Evolutionary conservation across 2,329 filamentous ascomycete species (phyloP).

Genomic region (Aspergillus ochraceoroseus): DNA sequence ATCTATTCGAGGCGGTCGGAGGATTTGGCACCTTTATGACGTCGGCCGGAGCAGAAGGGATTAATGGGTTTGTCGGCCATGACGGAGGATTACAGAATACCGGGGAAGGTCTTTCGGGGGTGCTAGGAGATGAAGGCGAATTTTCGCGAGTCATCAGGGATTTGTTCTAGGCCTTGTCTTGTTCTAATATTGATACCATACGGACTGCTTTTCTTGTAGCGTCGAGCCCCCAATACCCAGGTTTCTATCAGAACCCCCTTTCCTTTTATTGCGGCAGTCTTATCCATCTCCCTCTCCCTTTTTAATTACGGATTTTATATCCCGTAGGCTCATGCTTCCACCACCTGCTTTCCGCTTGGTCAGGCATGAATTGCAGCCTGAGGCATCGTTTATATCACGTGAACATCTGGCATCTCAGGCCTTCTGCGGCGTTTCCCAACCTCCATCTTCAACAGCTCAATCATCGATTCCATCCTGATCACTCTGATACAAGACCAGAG

Average conservation of each 20-base stretch:
- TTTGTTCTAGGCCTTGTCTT: slow-evolving; percentile 51
- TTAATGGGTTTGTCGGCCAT: slow-evolving; percentile 37
- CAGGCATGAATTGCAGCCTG: not conserved
- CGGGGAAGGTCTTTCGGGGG: slow-evolving; percentile 42
- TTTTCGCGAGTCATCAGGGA: slow-evolving; percentile 56
- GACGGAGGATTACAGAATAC: slow-evolving; percentile 41
- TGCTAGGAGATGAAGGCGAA: slow-evolving; percentile 55
- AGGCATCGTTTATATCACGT: not conserved
- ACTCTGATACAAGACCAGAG: too few relatives aligned
- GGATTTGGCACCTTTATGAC: slow-evolving; percentile 45
- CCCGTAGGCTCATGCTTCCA: too few relatives aligned
- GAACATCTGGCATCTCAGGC: slow-evolving; percentile 1
- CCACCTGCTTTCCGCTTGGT: too few relatives aligned
- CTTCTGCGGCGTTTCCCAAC: not conserved
- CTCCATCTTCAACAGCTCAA: not conserved
- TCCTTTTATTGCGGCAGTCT: not conserved
- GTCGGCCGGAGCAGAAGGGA: slow-evolving; percentile 31
- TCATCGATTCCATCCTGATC: not conserved
- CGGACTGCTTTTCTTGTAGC: too few relatives aligned
- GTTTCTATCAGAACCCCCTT: too few relatives aligned
- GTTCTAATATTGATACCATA: too few relatives aligned
- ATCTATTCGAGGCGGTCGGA: slow-evolving; percentile 60
- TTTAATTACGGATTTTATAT: not conserved
- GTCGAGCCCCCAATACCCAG: too few relatives aligned
- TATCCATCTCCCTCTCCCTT: not conserved